A percentile compares a stretch with the other conserved stretches of the same genome.
These are phyloP conservation scores for Leucosporidium creatinivorum DNA, from an alignment of 768 basidiomycete genomes.

Conservation along the genomic window DNA sequence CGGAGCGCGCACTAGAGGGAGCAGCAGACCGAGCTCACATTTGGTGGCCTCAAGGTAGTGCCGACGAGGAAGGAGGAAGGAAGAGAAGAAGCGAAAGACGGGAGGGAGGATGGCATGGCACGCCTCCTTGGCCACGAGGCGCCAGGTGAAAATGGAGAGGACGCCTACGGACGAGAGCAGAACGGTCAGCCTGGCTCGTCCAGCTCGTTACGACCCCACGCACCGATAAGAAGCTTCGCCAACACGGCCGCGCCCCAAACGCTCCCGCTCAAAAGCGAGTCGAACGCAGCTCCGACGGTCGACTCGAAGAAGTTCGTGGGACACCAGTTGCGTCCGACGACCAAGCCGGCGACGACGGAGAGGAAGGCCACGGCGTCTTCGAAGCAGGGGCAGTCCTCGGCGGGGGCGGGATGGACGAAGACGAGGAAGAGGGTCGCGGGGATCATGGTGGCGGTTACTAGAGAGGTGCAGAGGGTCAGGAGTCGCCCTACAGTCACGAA, in stretches of 20 bases:
- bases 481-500: not conserved
- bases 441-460: constrained; percentile 3
- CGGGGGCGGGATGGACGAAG: constrained; percentile 82
- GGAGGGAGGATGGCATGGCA: constrained; percentile 73
- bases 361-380: constrained; percentile 84
- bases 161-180: constrained; percentile 52
- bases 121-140: constrained; percentile 70
- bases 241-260: not conserved
- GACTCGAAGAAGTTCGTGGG: not conserved
- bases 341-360: not conserved
- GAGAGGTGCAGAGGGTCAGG: not conserved
- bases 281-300: not conserved
- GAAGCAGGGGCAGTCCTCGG: constrained; percentile 94
- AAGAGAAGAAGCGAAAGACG: constrained; percentile 60
- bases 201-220: not conserved
- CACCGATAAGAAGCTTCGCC: not conserved
- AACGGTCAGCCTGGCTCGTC: not conserved
- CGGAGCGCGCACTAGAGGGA: no score
- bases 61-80: constrained; percentile 66
- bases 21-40: constrained; percentile 48
- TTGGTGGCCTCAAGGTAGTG: constrained; percentile 70
- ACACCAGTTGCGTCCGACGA: constrained; percentile 4
- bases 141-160: constrained; percentile 74
- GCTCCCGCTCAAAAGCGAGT: not conserved
- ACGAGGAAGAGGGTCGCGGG: constrained; percentile 53